Evolutionary conservation across 108 stramenopile genomes (phyloP).

Genomic region (Chaetoceros muelleri): DNA sequence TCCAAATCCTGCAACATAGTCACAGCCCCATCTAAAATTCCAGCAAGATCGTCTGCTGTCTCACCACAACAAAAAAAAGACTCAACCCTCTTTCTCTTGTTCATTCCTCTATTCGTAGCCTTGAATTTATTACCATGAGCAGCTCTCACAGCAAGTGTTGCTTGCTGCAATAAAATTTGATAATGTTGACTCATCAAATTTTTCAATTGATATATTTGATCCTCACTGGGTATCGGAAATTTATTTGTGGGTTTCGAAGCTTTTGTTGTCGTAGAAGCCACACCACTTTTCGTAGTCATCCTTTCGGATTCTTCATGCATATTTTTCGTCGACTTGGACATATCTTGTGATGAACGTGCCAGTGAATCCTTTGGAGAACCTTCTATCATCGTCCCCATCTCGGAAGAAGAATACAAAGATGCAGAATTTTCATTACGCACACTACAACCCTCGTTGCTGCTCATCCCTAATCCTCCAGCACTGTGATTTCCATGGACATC

Average conservation of each 20-base stretch:
- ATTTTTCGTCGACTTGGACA: too few species aligned
- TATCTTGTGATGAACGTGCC: too few species aligned
- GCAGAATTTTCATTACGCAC: background rate
- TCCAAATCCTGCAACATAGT: conserved; percentile 85
- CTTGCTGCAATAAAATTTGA: conserved; percentile 68
- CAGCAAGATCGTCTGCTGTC: conserved; percentile 63
- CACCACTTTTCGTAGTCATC: too few species aligned
- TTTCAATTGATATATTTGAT: conserved; percentile 42
- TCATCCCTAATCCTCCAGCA: background rate
- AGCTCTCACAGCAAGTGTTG: conserved; percentile 60
- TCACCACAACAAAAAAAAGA: conserved; percentile 34
- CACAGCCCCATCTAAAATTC: conserved; percentile 69
- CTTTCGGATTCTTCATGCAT: too few species aligned
- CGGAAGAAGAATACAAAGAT: background rate
- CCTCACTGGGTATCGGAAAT: conserved; percentile 25
- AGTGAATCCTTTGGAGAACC: too few species aligned
- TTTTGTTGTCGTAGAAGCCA: conserved; percentile 3
- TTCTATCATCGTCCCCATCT: background rate
- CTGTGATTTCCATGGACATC: background rate
- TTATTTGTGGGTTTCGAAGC: conserved; percentile 3
- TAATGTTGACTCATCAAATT: conserved; percentile 53
- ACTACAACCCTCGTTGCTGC: background rate
- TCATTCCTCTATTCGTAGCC: conserved; percentile 10
- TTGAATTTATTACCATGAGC: conserved; percentile 27
- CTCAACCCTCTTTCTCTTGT: conserved; percentile 8